Conservation (phyloP, 1,284 basidiomycete species). For the Ceratobasidium sp. region DNA sequence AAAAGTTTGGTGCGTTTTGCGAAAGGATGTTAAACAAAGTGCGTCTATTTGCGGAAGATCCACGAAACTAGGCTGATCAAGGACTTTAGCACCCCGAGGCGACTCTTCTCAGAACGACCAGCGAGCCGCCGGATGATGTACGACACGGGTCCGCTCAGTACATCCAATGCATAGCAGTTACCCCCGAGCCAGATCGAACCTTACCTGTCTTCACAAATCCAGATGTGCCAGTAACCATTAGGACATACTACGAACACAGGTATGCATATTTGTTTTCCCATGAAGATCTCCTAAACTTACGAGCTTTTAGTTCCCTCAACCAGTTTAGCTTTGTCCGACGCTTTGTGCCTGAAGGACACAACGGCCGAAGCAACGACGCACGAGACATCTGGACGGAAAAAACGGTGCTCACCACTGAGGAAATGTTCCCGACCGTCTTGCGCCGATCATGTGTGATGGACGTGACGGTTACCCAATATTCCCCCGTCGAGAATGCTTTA, state of each 20-base stretch:
- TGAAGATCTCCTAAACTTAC: background rate
- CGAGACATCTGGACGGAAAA: conserved; percentile 88
- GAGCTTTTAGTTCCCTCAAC: conserved; percentile 74
- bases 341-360: conserved; percentile 60
- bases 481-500: conserved; percentile 88
- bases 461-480: conserved; percentile 80
- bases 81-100: conserved; percentile 78
- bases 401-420: conserved; percentile 86
- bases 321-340: conserved; percentile 84
- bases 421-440: conserved; percentile 91
- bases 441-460: conserved; percentile 91
- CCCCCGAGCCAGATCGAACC: conserved; percentile 85
- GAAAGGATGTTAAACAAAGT: conserved; percentile 89
- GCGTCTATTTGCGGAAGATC: background rate
- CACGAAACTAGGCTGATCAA: background rate
- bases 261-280: conserved; percentile 50
- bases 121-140: conserved; percentile 84
- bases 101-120: conserved; percentile 79
- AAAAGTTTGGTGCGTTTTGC: conserved; percentile 89
- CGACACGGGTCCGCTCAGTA: conserved; percentile 85
- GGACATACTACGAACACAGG: conserved; percentile 91
- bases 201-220: conserved; percentile 87
- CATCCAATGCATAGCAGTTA: conserved; percentile 89
- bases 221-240: conserved; percentile 83
- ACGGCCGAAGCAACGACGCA: conserved; percentile 45